Conservation (phyloP, 106 monocot genomes). For the Iris macrosiphon region DNA sequence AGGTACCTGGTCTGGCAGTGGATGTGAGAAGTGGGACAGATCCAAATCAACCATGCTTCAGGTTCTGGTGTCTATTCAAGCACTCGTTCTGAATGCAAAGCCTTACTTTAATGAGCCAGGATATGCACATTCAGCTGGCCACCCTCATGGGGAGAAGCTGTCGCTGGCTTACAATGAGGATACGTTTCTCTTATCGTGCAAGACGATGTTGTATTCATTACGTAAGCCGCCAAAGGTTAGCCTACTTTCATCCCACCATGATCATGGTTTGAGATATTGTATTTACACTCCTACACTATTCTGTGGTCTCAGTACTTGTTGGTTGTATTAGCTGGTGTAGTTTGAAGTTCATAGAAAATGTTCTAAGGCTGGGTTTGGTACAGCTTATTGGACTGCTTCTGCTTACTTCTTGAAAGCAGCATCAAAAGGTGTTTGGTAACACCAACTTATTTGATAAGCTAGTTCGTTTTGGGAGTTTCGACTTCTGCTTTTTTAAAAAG, state of each 20-base stretch:
- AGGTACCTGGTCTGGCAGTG: constrained; percentile 39
- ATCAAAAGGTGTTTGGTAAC: too few relatives aligned
- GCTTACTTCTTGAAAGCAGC: too few relatives aligned
- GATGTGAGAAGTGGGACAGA: constrained; percentile 39
- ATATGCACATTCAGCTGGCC: constrained; percentile 20
- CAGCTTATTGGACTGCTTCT: too few relatives aligned
- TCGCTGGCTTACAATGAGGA: constrained; percentile 36
- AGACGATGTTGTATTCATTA: constrained; percentile 45
- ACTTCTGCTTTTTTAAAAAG: too few relatives aligned
- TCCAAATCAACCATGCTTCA: constrained; percentile 45
- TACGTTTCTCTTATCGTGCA: constrained; percentile 37
- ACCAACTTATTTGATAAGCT: too few relatives aligned
- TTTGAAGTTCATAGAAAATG: too few relatives aligned
- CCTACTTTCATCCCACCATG: not conserved
- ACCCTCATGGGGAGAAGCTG: constrained; percentile 15
- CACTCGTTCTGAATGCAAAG: constrained; percentile 32
- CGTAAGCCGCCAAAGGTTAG: constrained; percentile 34
- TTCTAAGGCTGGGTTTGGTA: too few relatives aligned
- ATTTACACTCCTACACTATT: not conserved
- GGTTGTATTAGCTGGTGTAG: too few relatives aligned
- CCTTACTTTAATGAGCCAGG: constrained; percentile 48
- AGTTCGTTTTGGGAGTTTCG: too few relatives aligned
- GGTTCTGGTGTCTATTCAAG: constrained; percentile 42
- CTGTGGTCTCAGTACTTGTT: too few relatives aligned
- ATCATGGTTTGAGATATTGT: not conserved